Evolutionary conservation across 176 grass and related monocot genomes (phyloP), one percentile per base, ranked within the genome.

Genomic region (Oryza glumipatula): DNA sequence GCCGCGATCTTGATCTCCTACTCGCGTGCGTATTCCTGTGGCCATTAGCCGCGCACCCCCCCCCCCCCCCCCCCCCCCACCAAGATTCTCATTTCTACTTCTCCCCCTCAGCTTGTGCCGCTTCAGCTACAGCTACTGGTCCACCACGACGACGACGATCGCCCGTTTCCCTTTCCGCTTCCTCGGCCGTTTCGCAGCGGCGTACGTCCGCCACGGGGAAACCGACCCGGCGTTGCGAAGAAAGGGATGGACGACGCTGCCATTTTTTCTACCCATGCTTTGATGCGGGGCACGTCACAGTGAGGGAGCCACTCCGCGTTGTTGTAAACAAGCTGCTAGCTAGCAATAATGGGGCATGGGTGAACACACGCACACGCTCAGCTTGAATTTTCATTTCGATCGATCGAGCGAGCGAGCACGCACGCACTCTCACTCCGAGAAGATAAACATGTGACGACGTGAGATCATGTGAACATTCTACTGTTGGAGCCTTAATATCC

Each of bases 381-480:
- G 14, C 47, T 12, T 15, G 15, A 52, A 16, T 11, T 6, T 28
- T 10, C 74, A 15, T 54, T 64, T 64, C 66, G 83, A 85, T 72
- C 75, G 67, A 85, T 10, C 36, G 36, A 38, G 36, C 36, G 5
- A 38, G 4, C 3, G 35, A 36, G 3, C 35, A 32, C 30, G 30
- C 51, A 36, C 36, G 17, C 66, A 38, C 76, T 58, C 47, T n/a
- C 22, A 4, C 6, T 21, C 0, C 47, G 0, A 67, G 30, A 58
- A 69, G 82, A 77, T 77, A 67, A 67, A 54, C 72, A 52, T 68
- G 38, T 58, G 17, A 58, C 17, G 52, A 21, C 21, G 35, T 36
- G 35, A 36, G 35, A 36, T 36, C 35, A 36, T 36, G 52, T 58
- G 52, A 58, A 8, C 52, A 58, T 58, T 17, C 6, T 58, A 58